Evolutionary conservation across 2,329 filamentous ascomycete species (phyloP).

Genomic region (Acarospora socialis): DNA sequence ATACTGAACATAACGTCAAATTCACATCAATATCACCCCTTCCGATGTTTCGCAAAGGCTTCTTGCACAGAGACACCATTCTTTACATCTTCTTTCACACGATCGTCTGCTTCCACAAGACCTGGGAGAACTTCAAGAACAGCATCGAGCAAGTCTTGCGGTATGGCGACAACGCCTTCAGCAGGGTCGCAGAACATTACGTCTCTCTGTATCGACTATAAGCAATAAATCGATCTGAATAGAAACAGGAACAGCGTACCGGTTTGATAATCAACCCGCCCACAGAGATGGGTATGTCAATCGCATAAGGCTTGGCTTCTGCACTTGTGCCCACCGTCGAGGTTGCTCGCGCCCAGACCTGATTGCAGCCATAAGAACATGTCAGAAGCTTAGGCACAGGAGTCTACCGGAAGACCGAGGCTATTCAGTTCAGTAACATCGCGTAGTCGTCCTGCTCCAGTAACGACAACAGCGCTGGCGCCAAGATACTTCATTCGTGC

Average conservation of each 20-base stretch:
- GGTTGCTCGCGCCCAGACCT: constrained; percentile 30
- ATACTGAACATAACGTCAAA: not conserved
- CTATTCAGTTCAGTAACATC: constrained; percentile 48
- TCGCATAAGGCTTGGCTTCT: constrained; percentile 28
- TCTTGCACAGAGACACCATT: constrained; percentile 48
- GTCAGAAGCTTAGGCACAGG: constrained; percentile 2
- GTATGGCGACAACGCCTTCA: constrained; percentile 59
- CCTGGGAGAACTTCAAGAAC: constrained; percentile 47
- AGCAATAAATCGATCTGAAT: not conserved
- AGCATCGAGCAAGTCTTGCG: constrained; percentile 42
- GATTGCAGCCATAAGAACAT: constrained; percentile 2
- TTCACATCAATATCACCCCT: constrained; percentile 2
- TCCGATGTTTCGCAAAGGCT: constrained; percentile 47
- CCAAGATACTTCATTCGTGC: constrained; percentile 50
- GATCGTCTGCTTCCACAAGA: constrained; percentile 39
- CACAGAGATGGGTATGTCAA: constrained; percentile 27
- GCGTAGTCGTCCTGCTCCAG: constrained; percentile 52
- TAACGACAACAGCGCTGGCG: constrained; percentile 48
- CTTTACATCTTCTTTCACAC: constrained; percentile 50
- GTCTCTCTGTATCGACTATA: constrained; percentile 38
- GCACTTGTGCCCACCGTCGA: constrained; percentile 33
- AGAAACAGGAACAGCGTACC: constrained; percentile 17
- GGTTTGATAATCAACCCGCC: constrained; percentile 28
- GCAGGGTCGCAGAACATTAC: constrained; percentile 53
- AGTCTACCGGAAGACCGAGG: constrained; percentile 39